Evolutionary conservation across 176 grass and related monocot species (phyloP), one percentile per base, ranked within the genome.

Genomic region (Oryza meyeriana): DNA sequence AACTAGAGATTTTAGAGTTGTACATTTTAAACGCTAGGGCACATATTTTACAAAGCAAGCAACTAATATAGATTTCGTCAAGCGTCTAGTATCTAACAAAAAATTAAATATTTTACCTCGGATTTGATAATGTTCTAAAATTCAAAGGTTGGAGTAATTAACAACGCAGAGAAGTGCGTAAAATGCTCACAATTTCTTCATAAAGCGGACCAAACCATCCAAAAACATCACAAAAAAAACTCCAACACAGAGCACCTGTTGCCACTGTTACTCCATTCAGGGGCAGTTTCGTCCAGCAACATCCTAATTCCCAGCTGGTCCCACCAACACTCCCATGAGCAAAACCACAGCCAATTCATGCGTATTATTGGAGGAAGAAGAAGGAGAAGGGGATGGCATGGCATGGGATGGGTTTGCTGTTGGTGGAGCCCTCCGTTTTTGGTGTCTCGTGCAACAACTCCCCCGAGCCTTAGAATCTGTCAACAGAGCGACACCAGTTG

Each of bases 351-450:
- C 30, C 75, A 22, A 28, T 9, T 32, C 52, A 16, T 67, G 17
- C 65, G 76, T 55, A 76, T 81, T 45, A 68, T 81, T 81, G 34
- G 59, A 26, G 20, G 48, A 22, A 20, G 48, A 50, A 50, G 5
- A 18, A 50, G 11, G 3, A 3, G 44, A 47, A 3, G 67, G 25
- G 25, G 2, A 3, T 45, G 42, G 42, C 13, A 41, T n/a, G 9
- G 17, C 47, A 39, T 52, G 58, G 16, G 7, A 29, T 35, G 67
- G 7, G 61, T n/a, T 76, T 41, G 62, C 38, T 14, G 28, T 17
- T 74, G 55, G 55, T 17, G 39, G 50, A 77, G 18, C 63, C 71
- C 63, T 63, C 26, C 0, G 16, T n/a, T 61, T 69, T 74, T 67
- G 69, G 59, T 59, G 61, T 67, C 55, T 74, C 52, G 14, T 14